Percentiles rank a stretch among this genome's conserved stretches.
Evolutionary conservation across 163 green algal species (phyloP).

Genomic region (Coccomyxa subellipsoidea): DNA sequence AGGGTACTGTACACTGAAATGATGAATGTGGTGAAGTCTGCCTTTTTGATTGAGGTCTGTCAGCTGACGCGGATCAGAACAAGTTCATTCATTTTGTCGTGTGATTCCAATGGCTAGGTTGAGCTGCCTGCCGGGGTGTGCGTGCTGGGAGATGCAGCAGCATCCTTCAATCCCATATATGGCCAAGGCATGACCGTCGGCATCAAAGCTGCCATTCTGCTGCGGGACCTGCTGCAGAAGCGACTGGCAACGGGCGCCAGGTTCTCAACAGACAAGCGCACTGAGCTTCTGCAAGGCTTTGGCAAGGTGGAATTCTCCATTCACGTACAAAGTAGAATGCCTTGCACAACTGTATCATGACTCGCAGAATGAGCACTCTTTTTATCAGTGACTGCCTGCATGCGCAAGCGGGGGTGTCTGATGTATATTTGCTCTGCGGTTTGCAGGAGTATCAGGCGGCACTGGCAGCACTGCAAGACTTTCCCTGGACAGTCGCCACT

Average conservation of each 20-base stretch:
- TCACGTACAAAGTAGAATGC: no score
- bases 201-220: slow-evolving; percentile 6
- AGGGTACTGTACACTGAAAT: no score
- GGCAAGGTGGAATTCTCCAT: not conserved
- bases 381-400: no score
- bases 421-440: not conserved
- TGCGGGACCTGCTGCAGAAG: slow-evolving; percentile 8
- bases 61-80: no score
- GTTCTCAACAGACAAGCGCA: not conserved
- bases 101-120: not conserved
- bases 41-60: no score
- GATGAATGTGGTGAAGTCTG: no score
- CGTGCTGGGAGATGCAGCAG: slow-evolving; percentile 25
- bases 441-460: slow-evolving; percentile 8
- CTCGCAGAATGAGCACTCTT: no score
- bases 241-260: not conserved
- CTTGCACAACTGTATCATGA: no score
- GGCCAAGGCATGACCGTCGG: slow-evolving; percentile 25
- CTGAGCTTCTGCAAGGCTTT: not conserved
- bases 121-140: slow-evolving; percentile 15
- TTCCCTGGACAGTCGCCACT: slow-evolving; percentile 18
- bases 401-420: no score
- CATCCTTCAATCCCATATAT: slow-evolving; percentile 28
- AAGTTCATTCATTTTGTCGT: no score
- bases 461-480: slow-evolving; percentile 11